Evolutionary conservation across 2,329 filamentous ascomycete genomes (phyloP), one percentile per base, ranked within the genome.

Genomic region (Fusarium gaditjirri): DNA sequence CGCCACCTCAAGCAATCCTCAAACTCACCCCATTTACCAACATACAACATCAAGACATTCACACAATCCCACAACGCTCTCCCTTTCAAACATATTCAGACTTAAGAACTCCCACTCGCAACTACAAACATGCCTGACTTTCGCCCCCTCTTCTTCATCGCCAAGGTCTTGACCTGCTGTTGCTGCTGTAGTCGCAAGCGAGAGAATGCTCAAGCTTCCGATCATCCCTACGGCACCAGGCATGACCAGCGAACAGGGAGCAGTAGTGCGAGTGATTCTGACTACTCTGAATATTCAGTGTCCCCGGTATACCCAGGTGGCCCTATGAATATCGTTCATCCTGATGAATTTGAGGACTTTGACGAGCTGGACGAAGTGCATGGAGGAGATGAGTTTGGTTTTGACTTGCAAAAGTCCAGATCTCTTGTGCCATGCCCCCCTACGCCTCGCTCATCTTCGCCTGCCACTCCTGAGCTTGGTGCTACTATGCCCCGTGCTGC

Each of bases 111-210:
- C 8, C 7, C 3, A 19, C 8, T 25, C 46, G 35, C 8, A 25
- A 17, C 10, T 39, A 6, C 17, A 29, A 50, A 27, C 2, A 74
- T 74, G 72, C 72, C 72, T 8, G 65, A 74, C 41, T 74, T 74
- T 11, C 71, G 71, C 13, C 61, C n/a, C 1, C 36, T 74, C 9
- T 63, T 74, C 35, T 41, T 39, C n/a, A 25, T 68, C 17, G 29
- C 44, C 10, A 63, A 55, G 38, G 25, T 46, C 13, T 19, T 68
- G 14, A 68, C 64, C 39, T 68, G 64, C 12, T 36, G 50, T 17
- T 68, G 50, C 35, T 68, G 65, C 29, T 43, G 31, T 27, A 23
- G 33, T 39, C 27, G 29, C n/a, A 56, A 47, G 16, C 36, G 41
- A 9, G 9, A 23, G 8, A 25, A 29, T 12, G 8, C 33, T 5